Evolutionary conservation across 2,329 filamentous ascomycete genomes (phyloP), one percentile per base, ranked within the genome.

Genomic region (Penicillium decumbens): DNA sequence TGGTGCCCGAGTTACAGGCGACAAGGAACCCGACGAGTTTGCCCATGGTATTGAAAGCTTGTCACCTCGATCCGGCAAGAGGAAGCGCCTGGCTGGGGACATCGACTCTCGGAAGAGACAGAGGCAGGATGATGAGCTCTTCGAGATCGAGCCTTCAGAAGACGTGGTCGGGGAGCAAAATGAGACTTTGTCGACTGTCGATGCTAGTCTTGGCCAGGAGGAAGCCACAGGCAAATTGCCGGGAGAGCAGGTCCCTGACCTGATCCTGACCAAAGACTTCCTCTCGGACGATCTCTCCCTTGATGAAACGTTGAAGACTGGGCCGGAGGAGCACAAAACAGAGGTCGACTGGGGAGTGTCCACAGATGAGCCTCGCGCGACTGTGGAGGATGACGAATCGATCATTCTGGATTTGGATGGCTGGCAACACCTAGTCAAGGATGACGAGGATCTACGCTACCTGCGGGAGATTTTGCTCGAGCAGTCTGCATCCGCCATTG

Each of bases 91-190:
- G 33, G 74, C 83, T 39, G 83, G 85, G 32, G 80, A 88, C 18
- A 81, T 87, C 50, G 80, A 80, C 47, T 80, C 85, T 41, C 81
- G 87, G 43, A 93, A 95, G 69, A 83, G 88, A 42, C 87, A 85
- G 61, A 92, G 90, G 73, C 89, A 89, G 65, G 88, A 91, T 50
- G 88, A 92, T 60, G 87, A 89, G 59, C 76, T 92, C 4, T 90
- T 90, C 63, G 83, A 81, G 12, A 75, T 87, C 39, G 80, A 76
- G 37, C 65, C 72, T 3, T 74, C 78, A 50, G 76, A 77, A 49
- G 76, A 77, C 7, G 69, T 76, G 28, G 72, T 78, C 18, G 73
- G 80, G 25, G 69, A 72, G 35, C 62, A 63, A 32, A 27, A 35
- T 5, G 30, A 52, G 27, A 29, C 39, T 4, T 18, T 38, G 15